Evolutionary conservation across 768 basidiomycete genomes (phyloP), one percentile per base, ranked within the genome.

Genomic region (Panaeolus cyanescens): DNA sequence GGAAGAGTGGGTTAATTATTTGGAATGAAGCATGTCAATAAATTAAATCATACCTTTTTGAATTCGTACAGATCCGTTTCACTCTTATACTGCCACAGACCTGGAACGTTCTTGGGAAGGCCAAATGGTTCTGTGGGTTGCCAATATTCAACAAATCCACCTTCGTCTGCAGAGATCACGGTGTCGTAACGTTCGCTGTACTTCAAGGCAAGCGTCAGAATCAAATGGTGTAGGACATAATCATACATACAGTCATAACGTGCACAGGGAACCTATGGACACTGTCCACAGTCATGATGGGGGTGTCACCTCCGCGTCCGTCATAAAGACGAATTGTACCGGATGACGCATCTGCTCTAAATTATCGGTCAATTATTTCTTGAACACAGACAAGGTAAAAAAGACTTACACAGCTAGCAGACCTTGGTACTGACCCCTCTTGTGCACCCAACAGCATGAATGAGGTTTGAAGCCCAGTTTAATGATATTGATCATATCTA

Each of bases 401-500:
- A 59, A 25, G n/a, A 71, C 88, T 64, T 73, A 95, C 90, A 99
- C 83, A 50, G 97, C 97, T 12, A 99, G 80, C 12, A 99, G 72
- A 17, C 90, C 89, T 70, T 93, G 91, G 0, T 92, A 94, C 67
- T 96, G 89, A 53, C 94, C 95, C 20, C 91, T 85, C 61, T 80
- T 82, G 74, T 99, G 97, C 5, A 99, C 91, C 96, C 96, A 99
- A 71, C 94, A 96, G 69, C 94, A 96, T 10, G 93, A 82, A 64
- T 89, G 89, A 9, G 97, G 97, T 19, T 80, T 84, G 71, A 86
- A 99, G 1, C 85, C 90, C 55, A 99, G 81, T 71, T 94, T 93
- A 63, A 99, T 85, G 75, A 98, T 97, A 73, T 97, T 99, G 69
- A 99, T 99, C 96, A 99, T 98, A 73, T 99, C 96, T 98, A 66